phyloP scores from a whole-genome alignment of 2,329 filamentous ascomycete genomes.

The Arthrobotrys sphaeroides region DNA sequence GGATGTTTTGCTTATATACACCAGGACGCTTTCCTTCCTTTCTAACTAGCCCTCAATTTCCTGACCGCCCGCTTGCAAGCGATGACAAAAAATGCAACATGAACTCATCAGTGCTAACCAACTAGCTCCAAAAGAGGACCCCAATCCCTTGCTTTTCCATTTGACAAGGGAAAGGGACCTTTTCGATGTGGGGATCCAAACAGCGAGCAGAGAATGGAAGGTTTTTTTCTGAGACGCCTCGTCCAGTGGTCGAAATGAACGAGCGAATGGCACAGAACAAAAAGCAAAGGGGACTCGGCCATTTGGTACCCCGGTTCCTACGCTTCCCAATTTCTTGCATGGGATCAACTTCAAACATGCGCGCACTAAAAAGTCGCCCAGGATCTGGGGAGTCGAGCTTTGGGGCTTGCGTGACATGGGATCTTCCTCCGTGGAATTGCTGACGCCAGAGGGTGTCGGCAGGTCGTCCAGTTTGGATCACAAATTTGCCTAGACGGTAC shows the following conservation, averaged over 20 bases:
- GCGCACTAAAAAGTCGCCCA: constrained; percentile 42
- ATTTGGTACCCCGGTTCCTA: constrained; percentile 33
- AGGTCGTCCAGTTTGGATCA: constrained; percentile 12
- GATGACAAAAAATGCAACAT: constrained; percentile 52
- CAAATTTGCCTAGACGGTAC: background rate
- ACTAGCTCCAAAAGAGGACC: constrained; percentile 45
- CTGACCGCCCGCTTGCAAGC: constrained; percentile 47
- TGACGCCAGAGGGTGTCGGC: constrained; percentile 24
- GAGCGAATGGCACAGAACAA: constrained; percentile 25
- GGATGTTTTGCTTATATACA: constrained; percentile 54
- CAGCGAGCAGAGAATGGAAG: constrained; percentile 29
- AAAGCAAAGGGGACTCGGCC: constrained; percentile 26
- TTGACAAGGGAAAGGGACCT: constrained; percentile 24
- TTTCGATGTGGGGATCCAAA: constrained; percentile 19
- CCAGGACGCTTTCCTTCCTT: constrained; percentile 14
- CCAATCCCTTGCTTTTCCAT: constrained; percentile 47
- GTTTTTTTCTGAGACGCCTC: constrained; percentile 48
- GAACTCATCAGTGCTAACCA: constrained; percentile 43
- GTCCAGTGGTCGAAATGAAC: constrained; percentile 31
- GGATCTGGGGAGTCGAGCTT: constrained; percentile 30
- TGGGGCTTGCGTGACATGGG: constrained; percentile 26
- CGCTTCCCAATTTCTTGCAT: constrained; percentile 52
- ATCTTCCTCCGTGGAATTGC: constrained; percentile 30
- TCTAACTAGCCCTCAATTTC: constrained; percentile 21
- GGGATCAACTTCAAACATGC: constrained; percentile 51